Percentiles rank a stretch among this genome's conserved stretches.
These are phyloP conservation scores for Irpex sp. DNA, from an alignment of 1,284 basidiomycete species.

Conservation along the genomic window DNA sequence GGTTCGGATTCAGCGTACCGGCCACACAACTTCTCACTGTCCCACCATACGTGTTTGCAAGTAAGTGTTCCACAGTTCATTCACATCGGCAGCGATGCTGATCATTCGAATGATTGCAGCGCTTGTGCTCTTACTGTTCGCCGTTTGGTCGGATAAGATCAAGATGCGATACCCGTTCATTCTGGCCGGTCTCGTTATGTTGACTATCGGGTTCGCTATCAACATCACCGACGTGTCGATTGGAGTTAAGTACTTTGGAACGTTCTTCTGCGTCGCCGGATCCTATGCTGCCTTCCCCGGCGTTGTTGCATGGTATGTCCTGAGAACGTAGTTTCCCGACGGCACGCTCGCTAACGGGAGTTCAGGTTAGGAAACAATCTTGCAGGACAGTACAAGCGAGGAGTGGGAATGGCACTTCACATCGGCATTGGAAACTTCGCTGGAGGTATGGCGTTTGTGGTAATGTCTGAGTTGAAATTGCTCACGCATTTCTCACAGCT, in stretches of 20 bases:
- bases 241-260: constrained; percentile 66
- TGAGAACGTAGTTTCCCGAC: background rate
- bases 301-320: constrained; percentile 57
- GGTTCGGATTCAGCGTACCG: constrained; percentile 54
- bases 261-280: constrained; percentile 59
- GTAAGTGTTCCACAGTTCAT: constrained; percentile 31
- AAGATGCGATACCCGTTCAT: constrained; percentile 61
- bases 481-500: constrained; percentile 37
- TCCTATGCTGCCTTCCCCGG: constrained; percentile 61
- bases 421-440: constrained; percentile 59
- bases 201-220: constrained; percentile 61
- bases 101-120: constrained; percentile 31
- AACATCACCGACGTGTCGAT: constrained; percentile 50
- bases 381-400: constrained; percentile 63
- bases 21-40: constrained; percentile 67
- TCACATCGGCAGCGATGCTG: background rate
- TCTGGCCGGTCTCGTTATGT: constrained; percentile 46
- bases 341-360: background rate
- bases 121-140: constrained; percentile 47
- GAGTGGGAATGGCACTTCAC: constrained; percentile 59
- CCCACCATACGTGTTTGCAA: constrained; percentile 63
- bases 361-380: constrained; percentile 57
- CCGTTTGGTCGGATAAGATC: constrained; percentile 55
- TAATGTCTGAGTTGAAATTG: background rate
- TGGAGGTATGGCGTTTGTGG: constrained; percentile 19